phyloP scores from a whole-genome alignment of 164 flowering plant species.

The Annona cherimola region DNA sequence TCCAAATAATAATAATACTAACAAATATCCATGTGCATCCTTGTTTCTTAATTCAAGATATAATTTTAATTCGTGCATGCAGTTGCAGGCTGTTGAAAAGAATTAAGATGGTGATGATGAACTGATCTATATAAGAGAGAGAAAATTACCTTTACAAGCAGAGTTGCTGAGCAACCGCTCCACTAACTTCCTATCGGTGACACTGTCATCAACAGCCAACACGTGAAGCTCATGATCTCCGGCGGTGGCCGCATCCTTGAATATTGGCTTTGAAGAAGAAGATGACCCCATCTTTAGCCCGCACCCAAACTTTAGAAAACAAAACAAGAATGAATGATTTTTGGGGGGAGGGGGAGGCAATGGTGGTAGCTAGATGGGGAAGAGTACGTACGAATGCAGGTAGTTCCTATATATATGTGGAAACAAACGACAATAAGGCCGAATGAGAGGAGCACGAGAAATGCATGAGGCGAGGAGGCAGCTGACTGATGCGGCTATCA shows the following conservation, averaged over 20 bases:
- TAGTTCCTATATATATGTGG: constrained; percentile 8
- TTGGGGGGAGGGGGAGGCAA: neutral
- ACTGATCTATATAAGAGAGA: neutral
- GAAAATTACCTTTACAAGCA: constrained; percentile 53
- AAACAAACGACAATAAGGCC: neutral
- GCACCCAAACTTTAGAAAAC: neutral
- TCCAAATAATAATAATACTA: too few species aligned
- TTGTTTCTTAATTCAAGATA: too few species aligned
- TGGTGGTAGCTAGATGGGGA: too few species aligned
- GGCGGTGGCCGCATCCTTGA: too few species aligned
- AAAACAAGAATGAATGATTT: neutral
- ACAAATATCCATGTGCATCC: too few species aligned
- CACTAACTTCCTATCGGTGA: constrained; percentile 54
- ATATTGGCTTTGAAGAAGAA: constrained; percentile 3
- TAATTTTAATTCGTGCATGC: too few species aligned
- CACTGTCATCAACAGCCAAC: constrained; percentile 73
- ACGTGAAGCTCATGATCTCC: constrained; percentile 57
- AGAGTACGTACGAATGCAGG: constrained; percentile 15
- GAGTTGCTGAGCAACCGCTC: constrained; percentile 55
- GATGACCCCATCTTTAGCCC: constrained; percentile 10
- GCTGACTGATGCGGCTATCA: too few species aligned
- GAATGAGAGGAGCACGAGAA: neutral
- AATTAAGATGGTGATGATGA: too few species aligned
- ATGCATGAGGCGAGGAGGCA: neutral
- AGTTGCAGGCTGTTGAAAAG: too few species aligned